Conservation (phyloP, 345 rosid species). For the Eucalyptus polybractea region DNA sequence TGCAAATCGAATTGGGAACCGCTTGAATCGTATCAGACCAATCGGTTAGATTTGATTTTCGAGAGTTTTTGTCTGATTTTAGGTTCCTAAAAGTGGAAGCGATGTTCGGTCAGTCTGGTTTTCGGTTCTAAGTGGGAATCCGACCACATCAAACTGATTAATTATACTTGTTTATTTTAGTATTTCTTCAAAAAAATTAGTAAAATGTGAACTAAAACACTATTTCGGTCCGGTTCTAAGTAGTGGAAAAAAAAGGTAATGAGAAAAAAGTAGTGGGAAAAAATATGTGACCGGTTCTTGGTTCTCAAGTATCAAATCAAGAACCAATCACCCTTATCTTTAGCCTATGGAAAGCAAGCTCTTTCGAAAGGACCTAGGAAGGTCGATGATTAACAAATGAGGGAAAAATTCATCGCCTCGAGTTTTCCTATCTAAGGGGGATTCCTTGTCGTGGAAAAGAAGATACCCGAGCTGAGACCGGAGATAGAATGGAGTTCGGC, state of each 20-base stretch:
- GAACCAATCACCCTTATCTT: accelerated
- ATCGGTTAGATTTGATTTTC: accelerated
- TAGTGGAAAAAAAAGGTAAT: too few species aligned
- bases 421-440: not conserved
- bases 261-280: too few species aligned
- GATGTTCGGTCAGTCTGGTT: accelerated
- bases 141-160: accelerated
- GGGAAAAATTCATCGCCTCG: not conserved
- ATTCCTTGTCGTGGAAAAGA: not conserved
- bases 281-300: accelerated
- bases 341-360: not conserved
- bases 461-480: not conserved
- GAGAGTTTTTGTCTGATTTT: accelerated
- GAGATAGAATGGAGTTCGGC: not conserved
- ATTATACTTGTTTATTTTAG: too few species aligned
- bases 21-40: accelerated
- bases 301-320: accelerated
- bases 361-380: not conserved
- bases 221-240: accelerated
- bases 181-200: too few species aligned
- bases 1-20: accelerated
- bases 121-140: accelerated
- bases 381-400: not conserved
- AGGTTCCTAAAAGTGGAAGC: too few species aligned
- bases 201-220: too few species aligned